Evolutionary conservation across 306 rosid species (phyloP).

Genomic region (Cucurbita pepo): DNA sequence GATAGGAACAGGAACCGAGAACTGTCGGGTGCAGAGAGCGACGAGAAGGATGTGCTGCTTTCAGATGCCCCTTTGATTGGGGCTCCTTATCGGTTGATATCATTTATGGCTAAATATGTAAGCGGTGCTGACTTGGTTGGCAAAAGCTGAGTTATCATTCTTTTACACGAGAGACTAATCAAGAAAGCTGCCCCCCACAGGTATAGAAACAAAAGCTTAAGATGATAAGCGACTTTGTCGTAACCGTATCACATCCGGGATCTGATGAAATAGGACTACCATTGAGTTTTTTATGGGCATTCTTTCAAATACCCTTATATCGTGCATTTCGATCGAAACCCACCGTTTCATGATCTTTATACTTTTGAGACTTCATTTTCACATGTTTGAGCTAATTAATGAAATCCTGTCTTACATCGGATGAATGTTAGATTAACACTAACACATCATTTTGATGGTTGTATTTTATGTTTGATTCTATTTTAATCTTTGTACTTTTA

Average conservation of each 20-base stretch:
- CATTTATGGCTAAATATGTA: constrained; percentile 71
- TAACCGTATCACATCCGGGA: too few relatives aligned
- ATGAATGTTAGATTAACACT: neutral
- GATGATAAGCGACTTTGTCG: neutral
- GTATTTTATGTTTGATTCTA: too few relatives aligned
- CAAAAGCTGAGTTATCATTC: constrained; percentile 12
- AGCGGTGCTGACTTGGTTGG: constrained; percentile 80
- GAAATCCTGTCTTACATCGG: neutral
- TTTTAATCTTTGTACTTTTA: too few relatives aligned
- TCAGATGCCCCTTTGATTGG: constrained; percentile 83
- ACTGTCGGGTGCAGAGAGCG: constrained; percentile 19
- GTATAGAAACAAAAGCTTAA: neutral
- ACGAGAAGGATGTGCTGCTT: constrained; percentile 31
- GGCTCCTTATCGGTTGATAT: constrained; percentile 77
- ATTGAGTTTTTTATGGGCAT: neutral
- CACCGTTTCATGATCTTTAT: neutral
- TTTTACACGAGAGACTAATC: neutral
- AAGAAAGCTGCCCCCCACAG: constrained; percentile 16
- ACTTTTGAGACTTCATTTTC: neutral
- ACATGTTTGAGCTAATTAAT: neutral
- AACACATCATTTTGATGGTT: too few relatives aligned
- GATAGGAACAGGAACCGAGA: constrained; percentile 18
- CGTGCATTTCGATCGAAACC: neutral
- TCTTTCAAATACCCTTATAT: neutral
- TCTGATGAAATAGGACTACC: neutral